Base-by-base conservation (phyloP, 768 basidiomycete species). In the Mycena floridula region DNA sequence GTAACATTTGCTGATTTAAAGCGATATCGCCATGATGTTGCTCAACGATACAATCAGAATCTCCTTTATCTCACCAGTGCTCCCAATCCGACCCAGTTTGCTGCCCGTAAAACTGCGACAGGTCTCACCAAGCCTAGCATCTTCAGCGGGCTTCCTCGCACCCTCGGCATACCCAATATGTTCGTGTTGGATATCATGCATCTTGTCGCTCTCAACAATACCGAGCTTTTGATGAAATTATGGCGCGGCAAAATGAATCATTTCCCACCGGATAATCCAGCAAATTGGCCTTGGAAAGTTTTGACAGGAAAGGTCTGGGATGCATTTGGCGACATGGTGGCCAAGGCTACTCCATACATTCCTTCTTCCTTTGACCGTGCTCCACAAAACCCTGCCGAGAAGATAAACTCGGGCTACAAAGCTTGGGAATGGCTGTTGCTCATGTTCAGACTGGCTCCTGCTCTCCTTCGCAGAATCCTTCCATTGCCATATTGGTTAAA, bases 81-180 rank as follows among this genome's bases (percentile, higher is more conserved):
- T 7, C 32, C 32, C 7, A 35, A 52, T n/a, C 28, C 54, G 3
- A 47, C 50, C 0, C 42, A 65, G 22, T 71, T 60, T 42, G 44
- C 58, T 16, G 27, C 44, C 2, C 25, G 37, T 4, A 61, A 66
- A 0, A 52, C 58, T 1, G 52, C 55, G 4, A 70, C 66, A 1
- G 70, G 70, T 0, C 54, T 73, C 9, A 54, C 42, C 0, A 66
- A 65, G 27, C 64, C 66, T 0, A 63, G 53, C 1, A 55, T 76
- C 8, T 60, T 75, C 18, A 52, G 53, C 13, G 67, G 66, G 1
- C 52, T 76, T 7, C 16, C 37, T 0, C 38, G 38, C 0, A 20
- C 32, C 0, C 40, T 22, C 3, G 57, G 42, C 0, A 57, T 72
- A 7, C 53, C 55, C 0, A 42, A 70, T 4, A 35, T 35, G 32